Evolutionary conservation across 768 basidiomycete genomes (phyloP), one percentile per base, ranked within the genome.

Genomic region (Rhodotorula babjevae): DNA sequence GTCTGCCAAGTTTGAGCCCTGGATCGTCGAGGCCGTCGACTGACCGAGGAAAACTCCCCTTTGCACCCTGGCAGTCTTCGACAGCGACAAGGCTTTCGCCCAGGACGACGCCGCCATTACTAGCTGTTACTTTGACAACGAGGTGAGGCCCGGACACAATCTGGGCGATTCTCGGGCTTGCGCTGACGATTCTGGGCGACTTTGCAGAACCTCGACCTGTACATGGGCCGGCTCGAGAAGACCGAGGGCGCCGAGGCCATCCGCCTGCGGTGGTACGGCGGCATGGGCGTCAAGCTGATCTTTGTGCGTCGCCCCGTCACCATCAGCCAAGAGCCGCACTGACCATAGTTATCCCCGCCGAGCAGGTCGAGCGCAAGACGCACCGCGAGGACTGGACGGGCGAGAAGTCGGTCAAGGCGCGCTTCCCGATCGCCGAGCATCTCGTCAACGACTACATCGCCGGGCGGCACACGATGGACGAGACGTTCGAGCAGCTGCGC

Each of bases 301-400:
- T 77, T 76, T 42, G 77, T 78, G n/a, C 55, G 73, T 61, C 27
- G 23, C 7, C 3, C 18, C 8, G 27, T 0, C 29, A 7, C 58
- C 23, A 36, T 36, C 61, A 27, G 15, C 23, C 18, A 36, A 16
- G 23, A 10, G 4, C 60, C 16, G 19, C 8, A 49, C 63, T 53
- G 5, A 44, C 21, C 14, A 9, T 36, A 80, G 80, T 82, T 10
- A 25, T 25, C 50, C 21, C 55, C 21, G 3, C 0, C 27, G 2
- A 14, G 18, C 63, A 74, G 75, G 83, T 84, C 60, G 84, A 85
- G 79, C 81, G 84, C 57, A 85, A 85, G 72, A 84, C 84, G 2
- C 84, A 99, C 80, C 87, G 93, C 66, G 96, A 99, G 82, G 96
- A 99, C 79, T 99, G 96, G 96, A 98, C 95, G 1, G 96, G 96